Evolutionary conservation across 345 rosid genomes (phyloP).

Genomic region (Nephelium lappaceum): DNA sequence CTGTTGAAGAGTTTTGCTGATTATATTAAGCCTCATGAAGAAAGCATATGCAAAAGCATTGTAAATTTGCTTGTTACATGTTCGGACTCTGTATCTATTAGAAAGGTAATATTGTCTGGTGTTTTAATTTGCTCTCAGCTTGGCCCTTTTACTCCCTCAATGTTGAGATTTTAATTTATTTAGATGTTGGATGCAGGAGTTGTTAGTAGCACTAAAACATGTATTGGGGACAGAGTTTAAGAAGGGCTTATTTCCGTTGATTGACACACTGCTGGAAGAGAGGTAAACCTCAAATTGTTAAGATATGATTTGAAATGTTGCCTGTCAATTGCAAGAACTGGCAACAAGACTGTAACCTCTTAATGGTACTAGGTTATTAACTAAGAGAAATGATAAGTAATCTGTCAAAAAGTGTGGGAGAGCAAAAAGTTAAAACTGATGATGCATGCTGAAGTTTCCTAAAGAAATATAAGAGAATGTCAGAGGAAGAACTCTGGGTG

Average conservation of each 20-base stretch:
- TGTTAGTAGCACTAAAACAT: slow-evolving; percentile 94
- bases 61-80: slow-evolving; percentile 98
- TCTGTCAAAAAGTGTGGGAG: neutral
- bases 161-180: slow-evolving; percentile 15
- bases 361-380: neutral
- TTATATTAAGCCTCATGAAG: slow-evolving; percentile 95
- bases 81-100: slow-evolving; percentile 92
- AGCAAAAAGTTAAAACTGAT: neutral
- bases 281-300: slow-evolving; percentile 44
- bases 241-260: slow-evolving; percentile 96
- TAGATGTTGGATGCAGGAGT: slow-evolving; percentile 66
- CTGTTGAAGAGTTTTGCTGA: slow-evolving; percentile 95
- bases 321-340: neutral
- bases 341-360: neutral
- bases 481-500: slow-evolving; percentile 1
- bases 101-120: slow-evolving; percentile 59
- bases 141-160: slow-evolving; percentile 10
- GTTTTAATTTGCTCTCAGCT: slow-evolving; percentile 9
- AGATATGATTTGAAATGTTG: neutral
- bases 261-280: slow-evolving; percentile 94
- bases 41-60: slow-evolving; percentile 95
- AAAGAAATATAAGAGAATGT: neutral
- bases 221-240: slow-evolving; percentile 97
- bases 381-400: neutral
- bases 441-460: neutral